Base-by-base conservation (phyloP, 768 basidiomycete genomes). In the Russula dissimulans region DNA sequence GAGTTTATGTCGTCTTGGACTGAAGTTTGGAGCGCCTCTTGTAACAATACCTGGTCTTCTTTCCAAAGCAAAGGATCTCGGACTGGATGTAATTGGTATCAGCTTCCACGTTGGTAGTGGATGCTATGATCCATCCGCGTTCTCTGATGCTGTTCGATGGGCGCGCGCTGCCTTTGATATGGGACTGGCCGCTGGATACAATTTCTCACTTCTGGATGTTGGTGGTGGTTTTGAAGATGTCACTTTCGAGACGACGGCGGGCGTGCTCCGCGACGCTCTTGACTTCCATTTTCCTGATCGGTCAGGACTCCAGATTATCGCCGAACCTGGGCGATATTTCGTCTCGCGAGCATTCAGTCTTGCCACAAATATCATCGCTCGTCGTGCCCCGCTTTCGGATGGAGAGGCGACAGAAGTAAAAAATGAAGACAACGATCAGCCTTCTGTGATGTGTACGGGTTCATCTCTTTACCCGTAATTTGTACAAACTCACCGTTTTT, bases 71-170 rank as follows among this genome's bases (percentile, higher is more conserved):
- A 79, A 79, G 65, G 85, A 89, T 66, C 79, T 97, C 31, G 74
- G 76, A 36, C 79, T 99, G 55, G 81, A 94, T 69, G 94, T 99
- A 56, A 79, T 97, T 43, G 97, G 97, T 18, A 89, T 97, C 59
- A 91, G 89, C 73, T 98, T 99, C 81, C 97, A 98, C 71, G 97
- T 98, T 48, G 97, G 97, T 5, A 92, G 89, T 65, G 97, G 97
- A 3, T 95, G 93, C 74, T 97, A 92, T 71, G 95, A 98, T 72
- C 85, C 95, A 18, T 76, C 82, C 18, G 88, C 90, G 31, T 99
- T 95, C 70, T 83, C 82, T 42, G 95, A 97, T 71, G 97, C 97
- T 31, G 81, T 98, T 62, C 80, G 74, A 73, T 87, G 91, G 15
- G 89, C 95, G 3, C 83, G 85, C 12, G 72, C 78, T 7, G 92